Conservation (phyloP, 805 yeast species). For the Ogataea parapolymorpha region DNA sequence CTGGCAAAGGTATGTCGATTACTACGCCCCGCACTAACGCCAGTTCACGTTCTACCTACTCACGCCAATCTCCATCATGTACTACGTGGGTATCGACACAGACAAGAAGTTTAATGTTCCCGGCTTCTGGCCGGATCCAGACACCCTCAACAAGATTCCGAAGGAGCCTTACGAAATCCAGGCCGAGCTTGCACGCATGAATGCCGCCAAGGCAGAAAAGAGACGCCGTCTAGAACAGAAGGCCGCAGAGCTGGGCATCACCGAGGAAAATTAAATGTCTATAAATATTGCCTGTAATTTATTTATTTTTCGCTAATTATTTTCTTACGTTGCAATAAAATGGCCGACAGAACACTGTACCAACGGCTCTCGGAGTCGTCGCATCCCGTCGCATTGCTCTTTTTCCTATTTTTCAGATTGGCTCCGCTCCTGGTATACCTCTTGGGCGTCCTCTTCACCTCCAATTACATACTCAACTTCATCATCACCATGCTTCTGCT, state of each 20-base stretch:
- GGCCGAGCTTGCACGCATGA: slow-evolving; percentile 86
- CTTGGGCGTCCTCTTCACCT: slow-evolving; percentile 67
- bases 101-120: slow-evolving; percentile 86
- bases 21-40: slow-evolving; percentile 5
- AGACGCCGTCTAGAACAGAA: slow-evolving; percentile 69
- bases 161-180: slow-evolving; percentile 90
- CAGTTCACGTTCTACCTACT: slow-evolving; percentile 80
- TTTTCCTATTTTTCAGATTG: slow-evolving; percentile 58
- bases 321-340: slow-evolving; percentile 6
- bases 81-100: slow-evolving; percentile 87
- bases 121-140: slow-evolving; percentile 97
- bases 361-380: slow-evolving; percentile 63
- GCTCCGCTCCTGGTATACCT: slow-evolving; percentile 64
- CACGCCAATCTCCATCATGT: slow-evolving; percentile 89
- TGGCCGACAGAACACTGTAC: slow-evolving; percentile 34
- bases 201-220: slow-evolving; percentile 69
- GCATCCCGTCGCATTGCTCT: slow-evolving; percentile 75
- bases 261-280: slow-evolving; percentile 43
- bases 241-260: slow-evolving; percentile 66
- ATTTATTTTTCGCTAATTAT: slow-evolving; percentile 4
- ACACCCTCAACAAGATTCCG: slow-evolving; percentile 84
- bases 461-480: slow-evolving; percentile 69
- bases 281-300: not conserved
- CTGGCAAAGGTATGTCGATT: slow-evolving; percentile 41
- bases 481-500: slow-evolving; percentile 70